phyloP scores from a whole-genome alignment of 306 rosid genomes.

The Oemleria cerasiformis region DNA sequence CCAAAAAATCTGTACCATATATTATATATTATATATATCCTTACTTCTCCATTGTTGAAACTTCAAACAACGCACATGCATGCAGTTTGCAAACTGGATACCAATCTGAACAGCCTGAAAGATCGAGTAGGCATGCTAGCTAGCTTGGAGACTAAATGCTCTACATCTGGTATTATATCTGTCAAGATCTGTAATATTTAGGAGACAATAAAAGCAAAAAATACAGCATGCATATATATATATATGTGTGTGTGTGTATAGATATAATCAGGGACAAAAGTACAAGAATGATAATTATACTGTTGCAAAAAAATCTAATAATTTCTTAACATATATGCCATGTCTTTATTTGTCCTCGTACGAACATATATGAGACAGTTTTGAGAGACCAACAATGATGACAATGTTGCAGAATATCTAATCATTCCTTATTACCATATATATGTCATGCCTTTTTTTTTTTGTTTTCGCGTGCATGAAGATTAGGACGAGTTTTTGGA shows the following conservation, averaged over 20 bases:
- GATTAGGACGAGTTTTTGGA: no score
- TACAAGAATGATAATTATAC: background rate
- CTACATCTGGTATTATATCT: background rate
- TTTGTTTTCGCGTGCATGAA: no score
- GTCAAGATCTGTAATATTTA: background rate
- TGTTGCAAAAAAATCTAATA: background rate
- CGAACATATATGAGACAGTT: background rate
- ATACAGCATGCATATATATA: background rate
- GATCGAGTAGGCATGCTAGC: slow-evolving; percentile 20
- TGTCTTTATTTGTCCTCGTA: slow-evolving; percentile 9
- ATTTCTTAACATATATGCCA: background rate
- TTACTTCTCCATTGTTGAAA: no score
- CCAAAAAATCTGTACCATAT: background rate
- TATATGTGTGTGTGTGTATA: no score
- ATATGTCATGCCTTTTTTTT: no score
- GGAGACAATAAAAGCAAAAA: background rate
- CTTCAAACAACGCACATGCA: no score
- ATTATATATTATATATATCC: no score
- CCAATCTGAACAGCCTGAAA: slow-evolving; percentile 2
- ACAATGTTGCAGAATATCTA: no score
- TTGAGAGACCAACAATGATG: no score
- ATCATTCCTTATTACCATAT: no score
- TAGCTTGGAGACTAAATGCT: background rate
- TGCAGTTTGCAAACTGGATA: background rate
- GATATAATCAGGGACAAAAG: background rate